Conservation (phyloP, 176 grass and related monocot genomes). For the Areca catechu region DNA sequence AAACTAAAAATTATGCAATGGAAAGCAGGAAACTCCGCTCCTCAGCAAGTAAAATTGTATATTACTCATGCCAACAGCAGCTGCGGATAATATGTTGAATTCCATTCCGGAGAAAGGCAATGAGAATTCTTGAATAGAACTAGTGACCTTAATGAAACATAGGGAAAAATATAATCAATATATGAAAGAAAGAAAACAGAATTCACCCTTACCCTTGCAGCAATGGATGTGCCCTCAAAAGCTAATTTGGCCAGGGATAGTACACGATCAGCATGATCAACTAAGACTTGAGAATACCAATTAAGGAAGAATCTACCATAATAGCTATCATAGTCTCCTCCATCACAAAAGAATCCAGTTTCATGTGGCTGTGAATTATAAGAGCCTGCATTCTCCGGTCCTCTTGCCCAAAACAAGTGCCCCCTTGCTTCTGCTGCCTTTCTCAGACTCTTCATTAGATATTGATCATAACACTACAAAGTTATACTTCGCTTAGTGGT, state of each 20-base stretch:
- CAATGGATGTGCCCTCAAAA: constrained; percentile 55
- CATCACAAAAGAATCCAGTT: constrained; percentile 80
- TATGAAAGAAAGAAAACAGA: no score
- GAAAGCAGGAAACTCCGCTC: no score
- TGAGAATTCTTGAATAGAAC: no score
- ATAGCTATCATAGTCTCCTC: constrained; percentile 85
- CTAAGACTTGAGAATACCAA: constrained; percentile 66
- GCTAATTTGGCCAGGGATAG: constrained; percentile 73
- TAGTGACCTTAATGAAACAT: no score
- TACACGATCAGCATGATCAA: constrained; percentile 73
- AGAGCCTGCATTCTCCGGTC: constrained; percentile 53
- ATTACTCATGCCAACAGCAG: no score
- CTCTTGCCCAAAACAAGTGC: constrained; percentile 61
- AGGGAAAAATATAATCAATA: no score
- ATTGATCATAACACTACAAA: constrained; percentile 76
- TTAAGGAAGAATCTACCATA: constrained; percentile 88
- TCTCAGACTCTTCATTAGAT: constrained; percentile 63
- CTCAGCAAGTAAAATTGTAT: no score
- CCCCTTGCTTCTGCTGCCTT: constrained; percentile 65
- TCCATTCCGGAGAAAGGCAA: no score
- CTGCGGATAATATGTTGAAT: no score
- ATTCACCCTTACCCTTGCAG: constrained; percentile 52
- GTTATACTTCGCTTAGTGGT: constrained; percentile 12
- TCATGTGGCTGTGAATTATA: constrained; percentile 76
- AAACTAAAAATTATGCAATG: no score